Evolutionary conservation across 1,284 basidiomycete genomes (phyloP).

Genomic region (Fomitopsis pinicola): DNA sequence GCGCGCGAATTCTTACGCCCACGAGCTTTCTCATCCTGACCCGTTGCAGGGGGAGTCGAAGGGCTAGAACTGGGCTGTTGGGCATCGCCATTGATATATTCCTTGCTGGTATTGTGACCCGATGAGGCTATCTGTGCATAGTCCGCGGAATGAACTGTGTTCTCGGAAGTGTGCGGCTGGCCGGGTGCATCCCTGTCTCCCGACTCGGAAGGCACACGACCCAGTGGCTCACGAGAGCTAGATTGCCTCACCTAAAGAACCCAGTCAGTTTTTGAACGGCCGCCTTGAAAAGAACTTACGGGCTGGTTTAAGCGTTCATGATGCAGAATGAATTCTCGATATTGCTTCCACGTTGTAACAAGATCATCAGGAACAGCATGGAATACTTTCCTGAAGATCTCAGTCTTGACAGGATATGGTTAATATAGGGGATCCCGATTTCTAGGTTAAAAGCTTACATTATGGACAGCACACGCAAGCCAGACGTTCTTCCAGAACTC

Average conservation of each 20-base stretch:
- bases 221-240: constrained; percentile 42
- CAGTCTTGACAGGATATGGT: constrained; percentile 54
- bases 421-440: constrained; percentile 4
- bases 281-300: constrained; percentile 34
- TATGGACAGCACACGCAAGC: constrained; percentile 80
- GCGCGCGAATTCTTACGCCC: constrained; percentile 40
- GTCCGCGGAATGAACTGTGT: constrained; percentile 14
- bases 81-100: constrained; percentile 6
- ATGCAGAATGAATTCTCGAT: constrained; percentile 79
- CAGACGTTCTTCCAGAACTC: constrained; percentile 87
- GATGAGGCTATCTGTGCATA: constrained; percentile 13
- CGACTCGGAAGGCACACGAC: constrained; percentile 53
- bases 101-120: constrained; percentile 10
- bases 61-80: constrained; percentile 5
- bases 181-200: constrained; percentile 40
- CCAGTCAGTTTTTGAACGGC: constrained; percentile 8
- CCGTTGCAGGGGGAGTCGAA: constrained; percentile 13
- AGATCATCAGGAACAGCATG: constrained; percentile 88
- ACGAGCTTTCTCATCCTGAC: constrained; percentile 34
- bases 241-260: constrained; percentile 41
- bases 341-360: constrained; percentile 92
- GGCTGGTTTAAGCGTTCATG: constrained; percentile 74
- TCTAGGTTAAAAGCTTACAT: constrained; percentile 50
- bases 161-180: constrained; percentile 14
- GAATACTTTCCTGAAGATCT: constrained; percentile 92